Evolutionary conservation across 2,329 filamentous ascomycete species (phyloP), one percentile per base, ranked within the genome.

Genomic region (Chaetomiaceae sp.): DNA sequence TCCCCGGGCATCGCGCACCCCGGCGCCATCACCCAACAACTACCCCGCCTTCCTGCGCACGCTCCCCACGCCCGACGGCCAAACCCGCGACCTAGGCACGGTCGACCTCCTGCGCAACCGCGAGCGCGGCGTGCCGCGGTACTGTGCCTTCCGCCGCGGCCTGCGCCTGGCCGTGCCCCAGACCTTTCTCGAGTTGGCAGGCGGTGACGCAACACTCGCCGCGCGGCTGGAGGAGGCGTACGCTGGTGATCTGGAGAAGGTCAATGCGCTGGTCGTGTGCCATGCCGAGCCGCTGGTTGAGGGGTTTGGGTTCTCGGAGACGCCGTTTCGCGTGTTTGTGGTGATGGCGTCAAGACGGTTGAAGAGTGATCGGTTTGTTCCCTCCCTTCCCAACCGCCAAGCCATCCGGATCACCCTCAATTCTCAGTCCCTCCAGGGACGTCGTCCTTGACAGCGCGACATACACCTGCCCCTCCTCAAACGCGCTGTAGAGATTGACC

Each of bases 391-490:
- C 62, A 11, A 50, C 54, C 4, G 49, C 51, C 27, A 68, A 47
- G 1, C 59, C 60, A 1, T 38, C 47, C 2, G 56, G 47, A 36
- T 58, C 51, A 0, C 66, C 68, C 42, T 66, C 61, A 17, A 71
- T 60, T 53, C 61, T 65, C 32, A 82, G 60, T 0, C 77, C 77
- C 2, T 66, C 57, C 2, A 81, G 64, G 9, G 66, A 69, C 14
- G 67, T 68, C n/a, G 75, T 78, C 51, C 79, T 63, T 17, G 74
- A 78, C 14, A 83, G 65, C n/a, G 78, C 78, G 7, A 84, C 81
- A 47, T 84, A 84, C 0, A 74, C 72, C 61, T 83, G 79, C 0
- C 78, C 78, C 22, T 71, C 65, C 47, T 76, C 75, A 54, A 82
- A 84, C 0, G 69, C 69, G 5, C 61, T 59, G 0, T 60, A 58